Conservation (phyloP, 768 basidiomycete species). For the Russula brevipes region DNA sequence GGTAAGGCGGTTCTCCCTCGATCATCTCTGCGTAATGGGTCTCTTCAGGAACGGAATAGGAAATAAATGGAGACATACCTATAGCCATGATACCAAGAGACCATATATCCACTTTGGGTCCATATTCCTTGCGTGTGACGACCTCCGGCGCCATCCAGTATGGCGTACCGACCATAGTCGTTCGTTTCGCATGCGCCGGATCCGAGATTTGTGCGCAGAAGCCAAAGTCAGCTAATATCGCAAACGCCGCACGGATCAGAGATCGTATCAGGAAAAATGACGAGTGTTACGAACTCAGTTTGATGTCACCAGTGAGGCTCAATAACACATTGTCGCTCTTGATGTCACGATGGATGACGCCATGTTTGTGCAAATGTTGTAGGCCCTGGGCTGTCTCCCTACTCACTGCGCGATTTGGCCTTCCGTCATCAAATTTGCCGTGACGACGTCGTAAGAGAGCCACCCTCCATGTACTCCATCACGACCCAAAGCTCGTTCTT, state of each 20-base stretch:
- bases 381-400: slow-evolving; percentile 90
- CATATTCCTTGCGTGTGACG: slow-evolving; percentile 95
- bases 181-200: slow-evolving; percentile 76
- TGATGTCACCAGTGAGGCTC: slow-evolving; percentile 92
- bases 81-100: slow-evolving; percentile 95
- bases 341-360: slow-evolving; percentile 98
- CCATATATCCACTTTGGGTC: slow-evolving; percentile 98
- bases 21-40: slow-evolving; percentile 75
- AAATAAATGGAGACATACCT: slow-evolving; percentile 43
- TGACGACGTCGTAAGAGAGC: slow-evolving; percentile 94
- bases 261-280: neutral
- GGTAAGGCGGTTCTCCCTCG: slow-evolving; percentile 93
- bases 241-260: neutral
- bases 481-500: slow-evolving; percentile 99
- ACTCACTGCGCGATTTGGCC: slow-evolving; percentile 95
- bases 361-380: slow-evolving; percentile 91
- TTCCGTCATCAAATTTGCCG: slow-evolving; percentile 94
- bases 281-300: slow-evolving; percentile 70
- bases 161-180: slow-evolving; percentile 97
- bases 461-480: slow-evolving; percentile 99
- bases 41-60: slow-evolving; percentile 3
- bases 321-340: slow-evolving; percentile 97
- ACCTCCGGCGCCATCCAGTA: slow-evolving; percentile 99
- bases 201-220: slow-evolving; percentile 97
- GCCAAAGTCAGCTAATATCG: slow-evolving; percentile 83